Evolutionary conservation across 345 rosid genomes (phyloP), one percentile per base, ranked within the genome.

Genomic region (Eucalyptus albens): DNA sequence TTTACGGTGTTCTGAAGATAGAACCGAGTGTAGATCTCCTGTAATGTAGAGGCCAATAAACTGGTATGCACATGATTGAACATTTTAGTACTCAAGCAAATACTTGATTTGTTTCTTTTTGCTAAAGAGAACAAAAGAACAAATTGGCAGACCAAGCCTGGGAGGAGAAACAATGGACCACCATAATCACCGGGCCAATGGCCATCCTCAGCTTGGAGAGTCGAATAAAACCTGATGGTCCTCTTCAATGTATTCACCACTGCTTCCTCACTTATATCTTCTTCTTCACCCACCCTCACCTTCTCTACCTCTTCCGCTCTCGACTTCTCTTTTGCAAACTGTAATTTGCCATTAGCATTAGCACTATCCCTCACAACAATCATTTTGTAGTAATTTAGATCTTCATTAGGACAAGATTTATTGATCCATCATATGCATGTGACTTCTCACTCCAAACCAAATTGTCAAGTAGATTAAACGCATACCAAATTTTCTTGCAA

Each of bases 101-200:
- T 59, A 16, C 5, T n/a, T 40, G 49, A 59, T 9, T 45, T 3
- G 49, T 33, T 42, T 60, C 67, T 24, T 11, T 59, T 22, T 9
- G n/a, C 16, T 55, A 37, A 2, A 87, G 19, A 19, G 47, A 17
- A 17, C 2, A 87, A n/a, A 33, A 56, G 3, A 0, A 47, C 1
- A 59, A 59, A 59, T 26, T 1, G 31, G 45, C 67, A 87, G 47
- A 87, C 69, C 88, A 56, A 56, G 50, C 72, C 72, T 62, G 72
- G 72, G 1, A 62, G 72, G 72, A 62, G 93, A 89, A 93, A 93
- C 93, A 92, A 87, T 60, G 95, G 94, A 51, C 95, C 95, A 1
- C 94, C 95, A 88, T 91, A 92, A 88, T 93, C 95, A 14, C 93
- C 94, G 9, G 94, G 91, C 95, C 95, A 93, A 77, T 91, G 94